These are phyloP conservation scores for Achaetomiella virescens DNA, from an alignment of 495 filamentous ascomycete species.

Conservation along the genomic window DNA sequence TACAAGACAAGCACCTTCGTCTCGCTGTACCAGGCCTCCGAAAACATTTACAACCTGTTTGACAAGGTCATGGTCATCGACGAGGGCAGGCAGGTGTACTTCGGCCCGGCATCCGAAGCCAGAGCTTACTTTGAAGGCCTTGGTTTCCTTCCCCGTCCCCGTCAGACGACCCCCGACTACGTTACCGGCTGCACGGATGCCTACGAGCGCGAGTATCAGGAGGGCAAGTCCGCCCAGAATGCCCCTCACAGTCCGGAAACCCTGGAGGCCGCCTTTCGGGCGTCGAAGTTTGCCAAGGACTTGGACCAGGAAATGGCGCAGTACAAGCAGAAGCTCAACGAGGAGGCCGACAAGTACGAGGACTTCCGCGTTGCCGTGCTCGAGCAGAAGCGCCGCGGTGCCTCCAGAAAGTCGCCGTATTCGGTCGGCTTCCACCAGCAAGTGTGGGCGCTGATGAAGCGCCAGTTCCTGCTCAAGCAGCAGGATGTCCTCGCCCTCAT, in stretches of 20 bases:
- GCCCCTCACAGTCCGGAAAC: conserved; percentile 61
- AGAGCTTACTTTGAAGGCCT: conserved; percentile 73
- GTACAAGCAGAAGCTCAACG: conserved; percentile 54
- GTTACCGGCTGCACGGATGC: conserved; percentile 79
- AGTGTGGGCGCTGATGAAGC: conserved; percentile 73
- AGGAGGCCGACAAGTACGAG: conserved; percentile 59
- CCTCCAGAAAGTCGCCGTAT: conserved; percentile 65
- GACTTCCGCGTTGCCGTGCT: conserved; percentile 72
- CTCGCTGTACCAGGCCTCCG: conserved; percentile 75
- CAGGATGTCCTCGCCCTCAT: conserved; percentile 73
- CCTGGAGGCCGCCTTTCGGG: conserved; percentile 61
- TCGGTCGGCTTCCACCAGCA: conserved; percentile 73
- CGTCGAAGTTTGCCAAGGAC: conserved; percentile 51
- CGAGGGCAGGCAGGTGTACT: conserved; percentile 71
- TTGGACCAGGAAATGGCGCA: conserved; percentile 60
- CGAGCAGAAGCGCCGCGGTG: conserved; percentile 69
- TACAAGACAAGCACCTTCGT: conserved; percentile 76
- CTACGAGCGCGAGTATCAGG: conserved; percentile 70
- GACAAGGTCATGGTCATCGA: conserved; percentile 86
- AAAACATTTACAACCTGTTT: conserved; percentile 79
- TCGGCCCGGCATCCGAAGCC: conserved; percentile 65
- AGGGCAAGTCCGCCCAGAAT: conserved; percentile 52
- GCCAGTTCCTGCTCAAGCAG: conserved; percentile 78
- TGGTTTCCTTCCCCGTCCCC: conserved; percentile 70
- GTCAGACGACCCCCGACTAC: conserved; percentile 82